Evolutionary conservation across 1,284 basidiomycete species (phyloP), one percentile per base, ranked within the genome.

Genomic region (Meira miltonrushii): DNA sequence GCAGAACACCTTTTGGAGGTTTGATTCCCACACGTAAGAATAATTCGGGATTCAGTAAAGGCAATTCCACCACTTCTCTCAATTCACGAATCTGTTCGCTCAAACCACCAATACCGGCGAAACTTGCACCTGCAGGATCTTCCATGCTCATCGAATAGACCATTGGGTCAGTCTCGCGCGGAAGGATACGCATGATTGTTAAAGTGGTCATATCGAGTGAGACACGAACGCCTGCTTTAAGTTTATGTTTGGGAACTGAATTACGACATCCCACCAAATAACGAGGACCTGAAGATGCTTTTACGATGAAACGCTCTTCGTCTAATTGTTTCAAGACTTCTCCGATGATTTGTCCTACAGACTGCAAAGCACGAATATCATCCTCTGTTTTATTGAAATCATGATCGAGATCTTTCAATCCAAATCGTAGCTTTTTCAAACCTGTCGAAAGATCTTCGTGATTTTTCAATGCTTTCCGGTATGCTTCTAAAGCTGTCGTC

Each of bases 101-200:
- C 55, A 99, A 81, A 41, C 95, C 95, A 77, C 95, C 95, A 63
- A 99, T 97, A 64, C 93, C 94, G 0, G 94, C 94, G 79, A 98
- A 98, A 15, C 90, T 86, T 17, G 91, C 92, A 55, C 88, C 88
- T 82, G 91, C 92, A 1, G 95, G 92, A 75, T 98, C 94, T 80
- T 99, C 95, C 73, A 96, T 83, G 67, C 90, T 94, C 95, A 99
- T 99, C 82, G 96, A 97, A 83, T 98, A 98, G 5, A 99, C 94
- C 75, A 95, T 82, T 17, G 95, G 95, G 78, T 99, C 95, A 25
- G 98, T 92, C 80, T 99, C 95, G 67, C 95, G 85, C 8, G 95
- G 95, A 37, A 99, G 82, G 64, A 98, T 95, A 49, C 72, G 62
- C 93, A 99, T 98, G 78, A 99, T 92, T 8, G 95, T 98, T 40